Evolutionary conservation across 2,329 filamentous ascomycete genomes (phyloP).

Genomic region (Clonostachys rosea): DNA sequence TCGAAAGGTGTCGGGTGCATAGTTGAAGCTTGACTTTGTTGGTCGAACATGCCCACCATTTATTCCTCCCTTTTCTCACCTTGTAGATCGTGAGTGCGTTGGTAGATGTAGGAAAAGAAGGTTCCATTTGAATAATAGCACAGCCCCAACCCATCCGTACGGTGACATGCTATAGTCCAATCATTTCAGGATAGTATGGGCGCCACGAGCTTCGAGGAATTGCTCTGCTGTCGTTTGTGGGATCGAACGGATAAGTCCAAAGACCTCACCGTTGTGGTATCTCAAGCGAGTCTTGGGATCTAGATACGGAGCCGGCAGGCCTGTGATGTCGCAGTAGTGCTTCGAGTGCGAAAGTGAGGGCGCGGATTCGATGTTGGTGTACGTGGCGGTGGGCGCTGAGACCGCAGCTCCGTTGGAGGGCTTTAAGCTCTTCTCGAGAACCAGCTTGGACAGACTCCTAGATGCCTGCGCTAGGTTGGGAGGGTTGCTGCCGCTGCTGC

Average conservation of each 20-base stretch:
- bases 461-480: slow-evolving; percentile 86
- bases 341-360: slow-evolving; percentile 81
- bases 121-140: background rate
- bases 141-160: background rate
- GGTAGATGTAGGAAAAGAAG: background rate
- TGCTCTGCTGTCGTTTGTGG: slow-evolving; percentile 81
- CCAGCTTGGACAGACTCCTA: slow-evolving; percentile 79
- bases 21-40: slow-evolving; percentile 95
- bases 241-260: slow-evolving; percentile 73
- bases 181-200: slow-evolving; percentile 90
- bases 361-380: slow-evolving; percentile 94
- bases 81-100: too few relatives aligned
- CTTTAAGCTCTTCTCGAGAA: slow-evolving; percentile 75
- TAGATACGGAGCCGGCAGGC: slow-evolving; percentile 82
- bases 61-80: background rate
- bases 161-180: background rate
- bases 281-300: slow-evolving; percentile 92
- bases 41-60: slow-evolving; percentile 59
- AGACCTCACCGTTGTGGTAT: slow-evolving; percentile 92
- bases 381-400: slow-evolving; percentile 71
- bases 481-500: slow-evolving; percentile 29
- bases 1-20: slow-evolving; percentile 79
- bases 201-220: slow-evolving; percentile 84
- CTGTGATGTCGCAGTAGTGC: slow-evolving; percentile 95
- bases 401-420: slow-evolving; percentile 9